Percentiles rank a stretch among this genome's conserved stretches.
These are phyloP conservation scores for Pisolithus microcarpus DNA, from an alignment of 768 basidiomycete genomes.

Conservation along the genomic window DNA sequence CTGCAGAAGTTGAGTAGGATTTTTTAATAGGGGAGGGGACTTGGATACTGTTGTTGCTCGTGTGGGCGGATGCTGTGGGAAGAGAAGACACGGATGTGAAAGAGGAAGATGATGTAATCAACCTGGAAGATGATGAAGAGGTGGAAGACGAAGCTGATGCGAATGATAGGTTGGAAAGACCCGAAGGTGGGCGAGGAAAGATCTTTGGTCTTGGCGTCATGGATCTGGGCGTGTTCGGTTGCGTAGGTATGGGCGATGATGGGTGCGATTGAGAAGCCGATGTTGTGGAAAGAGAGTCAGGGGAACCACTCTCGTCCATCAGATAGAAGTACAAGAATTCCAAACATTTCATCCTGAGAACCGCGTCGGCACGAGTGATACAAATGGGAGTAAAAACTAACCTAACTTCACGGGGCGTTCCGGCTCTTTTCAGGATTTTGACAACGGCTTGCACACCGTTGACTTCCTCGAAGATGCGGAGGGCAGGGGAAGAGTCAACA, in stretches of 20 bases:
- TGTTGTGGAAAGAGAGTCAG: slow-evolving; percentile 3
- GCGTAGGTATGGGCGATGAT: slow-evolving; percentile 19
- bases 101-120: slow-evolving; percentile 11
- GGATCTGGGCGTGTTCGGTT: slow-evolving; percentile 18
- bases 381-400: slow-evolving; percentile 51
- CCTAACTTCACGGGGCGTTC: slow-evolving; percentile 84
- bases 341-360: slow-evolving; percentile 83
- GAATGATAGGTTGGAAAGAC: slow-evolving; percentile 13
- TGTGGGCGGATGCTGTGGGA: slow-evolving; percentile 28
- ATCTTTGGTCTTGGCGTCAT: slow-evolving; percentile 16
- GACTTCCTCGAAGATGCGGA: slow-evolving; percentile 72
- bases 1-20: slow-evolving; percentile 15
- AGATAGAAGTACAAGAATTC: slow-evolving; percentile 96
- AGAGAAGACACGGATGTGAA: slow-evolving; percentile 38
- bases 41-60: slow-evolving; percentile 18
- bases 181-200: slow-evolving; percentile 17
- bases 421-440: slow-evolving; percentile 80
- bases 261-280: slow-evolving; percentile 27
- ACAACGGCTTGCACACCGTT: slow-evolving; percentile 78
- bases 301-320: slow-evolving; percentile 60
- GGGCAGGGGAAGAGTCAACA: slow-evolving; percentile 73
- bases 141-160: slow-evolving; percentile 20
- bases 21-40: slow-evolving; percentile 41
- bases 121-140: slow-evolving; percentile 14
- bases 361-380: slow-evolving; percentile 1